phyloP scores from a whole-genome alignment of 2,329 filamentous ascomycete species.

The Cordyceps cateniannulata region DNA sequence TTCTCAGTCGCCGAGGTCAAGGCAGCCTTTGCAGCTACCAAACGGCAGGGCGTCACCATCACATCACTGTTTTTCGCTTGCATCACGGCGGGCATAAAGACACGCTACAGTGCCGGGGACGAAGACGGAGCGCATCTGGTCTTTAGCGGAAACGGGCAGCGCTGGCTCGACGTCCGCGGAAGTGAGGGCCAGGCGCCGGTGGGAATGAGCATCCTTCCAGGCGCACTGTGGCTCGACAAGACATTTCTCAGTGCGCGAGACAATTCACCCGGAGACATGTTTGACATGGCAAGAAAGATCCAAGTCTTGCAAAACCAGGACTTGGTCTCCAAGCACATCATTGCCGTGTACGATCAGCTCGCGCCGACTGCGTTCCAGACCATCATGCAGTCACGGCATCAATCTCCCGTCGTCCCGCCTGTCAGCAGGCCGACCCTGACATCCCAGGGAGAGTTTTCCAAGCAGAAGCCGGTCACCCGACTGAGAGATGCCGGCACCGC shows the following conservation, averaged over 20 bases:
- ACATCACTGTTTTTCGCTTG: not conserved
- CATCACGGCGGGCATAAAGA: not conserved
- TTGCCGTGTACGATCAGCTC: constrained; percentile 1
- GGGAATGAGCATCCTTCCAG: not conserved
- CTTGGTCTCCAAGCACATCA: not conserved
- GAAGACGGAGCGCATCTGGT: not conserved
- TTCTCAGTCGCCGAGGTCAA: not conserved
- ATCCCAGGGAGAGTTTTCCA: not conserved
- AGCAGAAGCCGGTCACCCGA: not conserved
- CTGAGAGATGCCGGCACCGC: not conserved
- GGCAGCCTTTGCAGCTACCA: not conserved
- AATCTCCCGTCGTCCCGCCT: not conserved
- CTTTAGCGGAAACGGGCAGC: not conserved
- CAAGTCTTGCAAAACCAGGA: not conserved
- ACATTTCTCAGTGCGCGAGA: not conserved
- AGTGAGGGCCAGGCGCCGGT: not conserved
- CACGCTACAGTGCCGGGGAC: not conserved
- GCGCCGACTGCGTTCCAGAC: not conserved
- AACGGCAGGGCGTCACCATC: not conserved
- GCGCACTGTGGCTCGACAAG: not conserved
- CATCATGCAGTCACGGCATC: not conserved
- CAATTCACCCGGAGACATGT: not conserved
- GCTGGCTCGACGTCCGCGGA: not conserved
- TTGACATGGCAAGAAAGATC: not conserved
- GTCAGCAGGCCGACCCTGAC: not conserved